Evolutionary conservation across 306 rosid genomes (phyloP).

Genomic region (Comarum palustre): DNA sequence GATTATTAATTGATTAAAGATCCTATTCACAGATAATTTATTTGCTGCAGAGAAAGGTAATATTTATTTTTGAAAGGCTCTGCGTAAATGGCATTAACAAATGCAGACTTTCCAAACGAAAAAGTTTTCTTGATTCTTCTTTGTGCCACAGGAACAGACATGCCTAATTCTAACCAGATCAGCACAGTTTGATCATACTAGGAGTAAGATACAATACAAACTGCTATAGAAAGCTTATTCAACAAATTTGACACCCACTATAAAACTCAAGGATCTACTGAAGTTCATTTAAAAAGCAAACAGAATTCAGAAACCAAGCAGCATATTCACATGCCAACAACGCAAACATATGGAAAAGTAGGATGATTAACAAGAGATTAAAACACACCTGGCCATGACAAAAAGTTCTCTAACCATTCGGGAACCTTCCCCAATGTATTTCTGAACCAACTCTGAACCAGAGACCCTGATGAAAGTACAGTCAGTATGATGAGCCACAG

Average conservation of each 20-base stretch:
- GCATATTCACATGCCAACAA: background rate
- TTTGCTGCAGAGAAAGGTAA: background rate
- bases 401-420: conserved; percentile 99
- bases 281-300: background rate
- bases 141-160: background rate
- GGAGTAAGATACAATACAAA: background rate
- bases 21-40: background rate
- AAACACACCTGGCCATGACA: conserved; percentile 94
- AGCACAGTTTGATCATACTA: background rate
- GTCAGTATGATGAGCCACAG: conserved; percentile 98
- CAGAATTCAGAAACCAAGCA: background rate
- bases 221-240: background rate
- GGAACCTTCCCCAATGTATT: conserved; percentile 98
- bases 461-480: conserved; percentile 99
- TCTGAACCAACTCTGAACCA: conserved; percentile 96
- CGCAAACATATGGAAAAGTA: background rate
- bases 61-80: background rate
- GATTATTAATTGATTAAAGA: background rate
- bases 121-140: background rate
- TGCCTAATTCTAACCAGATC: background rate
- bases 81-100: background rate
- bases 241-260: background rate
- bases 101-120: background rate
- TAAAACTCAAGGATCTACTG: background rate
- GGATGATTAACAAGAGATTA: conserved; percentile 12